Percentiles rank a stretch among this genome's conserved stretches.
Conservation (phyloP, 2,329 filamentous ascomycete genomes). For the Bipolaris bicolor region DNA sequence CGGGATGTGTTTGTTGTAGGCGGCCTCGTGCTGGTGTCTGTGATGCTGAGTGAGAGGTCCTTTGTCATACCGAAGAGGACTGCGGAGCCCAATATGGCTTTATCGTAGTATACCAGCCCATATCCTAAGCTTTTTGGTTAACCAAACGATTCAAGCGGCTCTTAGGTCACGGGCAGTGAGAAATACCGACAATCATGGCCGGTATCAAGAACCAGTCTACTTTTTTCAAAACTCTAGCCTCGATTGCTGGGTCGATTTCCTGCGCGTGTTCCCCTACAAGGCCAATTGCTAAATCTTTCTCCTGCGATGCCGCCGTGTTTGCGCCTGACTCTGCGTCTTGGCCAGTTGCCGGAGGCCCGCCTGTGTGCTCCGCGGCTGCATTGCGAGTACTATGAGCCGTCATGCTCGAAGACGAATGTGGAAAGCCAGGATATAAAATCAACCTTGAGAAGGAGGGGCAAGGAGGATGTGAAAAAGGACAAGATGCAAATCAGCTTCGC, state of each 20-base stretch:
- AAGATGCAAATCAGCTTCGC: background rate
- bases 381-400: constrained; percentile 14
- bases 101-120: constrained; percentile 74
- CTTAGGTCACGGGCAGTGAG: background rate
- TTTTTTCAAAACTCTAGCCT: constrained; percentile 66
- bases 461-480: background rate
- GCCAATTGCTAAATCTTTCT: constrained; percentile 63
- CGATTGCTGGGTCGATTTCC: constrained; percentile 61
- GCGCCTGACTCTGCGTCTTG: constrained; percentile 25
- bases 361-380: constrained; percentile 16
- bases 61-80: constrained; percentile 77
- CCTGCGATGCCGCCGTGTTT: constrained; percentile 31
- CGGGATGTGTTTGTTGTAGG: constrained; percentile 68
- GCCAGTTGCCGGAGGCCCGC: constrained; percentile 16
- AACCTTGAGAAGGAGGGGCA: background rate
- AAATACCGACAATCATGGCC: constrained; percentile 60
- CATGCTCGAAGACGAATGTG: background rate
- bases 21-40: constrained; percentile 58
- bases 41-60: constrained; percentile 66
- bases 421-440: background rate
- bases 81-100: constrained; percentile 76
- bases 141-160: background rate
- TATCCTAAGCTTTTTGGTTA: constrained; percentile 52
- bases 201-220: constrained; percentile 72
- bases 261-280: constrained; percentile 65